A percentile compares a stretch with the other conserved stretches of the same genome.
phyloP scores from a whole-genome alignment of 768 basidiomycete species.

The Lentinula edodes region DNA sequence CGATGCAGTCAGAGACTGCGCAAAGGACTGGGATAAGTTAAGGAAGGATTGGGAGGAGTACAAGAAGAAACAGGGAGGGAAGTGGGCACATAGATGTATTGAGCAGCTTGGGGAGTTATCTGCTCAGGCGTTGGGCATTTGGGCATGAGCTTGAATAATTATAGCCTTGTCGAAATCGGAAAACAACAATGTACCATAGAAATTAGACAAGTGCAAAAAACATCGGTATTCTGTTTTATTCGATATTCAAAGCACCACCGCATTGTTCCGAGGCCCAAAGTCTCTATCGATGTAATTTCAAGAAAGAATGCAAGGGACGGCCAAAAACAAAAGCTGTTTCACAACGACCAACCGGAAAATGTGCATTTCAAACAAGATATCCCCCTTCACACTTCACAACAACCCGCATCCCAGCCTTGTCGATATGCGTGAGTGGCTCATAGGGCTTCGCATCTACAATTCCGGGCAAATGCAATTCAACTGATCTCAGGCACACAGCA shows the following conservation, averaged over 20 bases:
- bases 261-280: no score
- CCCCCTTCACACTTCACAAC: not conserved
- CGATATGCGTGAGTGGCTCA: not conserved
- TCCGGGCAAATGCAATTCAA: not conserved
- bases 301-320: no score
- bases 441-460: not conserved
- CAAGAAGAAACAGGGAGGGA: not conserved
- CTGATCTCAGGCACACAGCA: not conserved
- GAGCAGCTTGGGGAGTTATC: not conserved
- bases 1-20: not conserved
- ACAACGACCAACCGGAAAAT: not conserved
- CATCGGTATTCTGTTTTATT: no score
- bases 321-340: no score
- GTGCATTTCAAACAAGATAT: not conserved
- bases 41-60: not conserved
- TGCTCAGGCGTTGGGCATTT: not conserved
- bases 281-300: no score
- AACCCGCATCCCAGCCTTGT: not conserved
- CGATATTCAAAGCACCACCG: no score
- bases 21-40: not conserved
- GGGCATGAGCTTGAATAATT: not conserved
- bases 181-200: no score
- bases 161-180: no score
- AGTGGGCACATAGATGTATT: not conserved
- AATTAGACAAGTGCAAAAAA: no score